Base-by-base conservation (phyloP, 257 asterid genomes). In the Fraxinus americana region DNA sequence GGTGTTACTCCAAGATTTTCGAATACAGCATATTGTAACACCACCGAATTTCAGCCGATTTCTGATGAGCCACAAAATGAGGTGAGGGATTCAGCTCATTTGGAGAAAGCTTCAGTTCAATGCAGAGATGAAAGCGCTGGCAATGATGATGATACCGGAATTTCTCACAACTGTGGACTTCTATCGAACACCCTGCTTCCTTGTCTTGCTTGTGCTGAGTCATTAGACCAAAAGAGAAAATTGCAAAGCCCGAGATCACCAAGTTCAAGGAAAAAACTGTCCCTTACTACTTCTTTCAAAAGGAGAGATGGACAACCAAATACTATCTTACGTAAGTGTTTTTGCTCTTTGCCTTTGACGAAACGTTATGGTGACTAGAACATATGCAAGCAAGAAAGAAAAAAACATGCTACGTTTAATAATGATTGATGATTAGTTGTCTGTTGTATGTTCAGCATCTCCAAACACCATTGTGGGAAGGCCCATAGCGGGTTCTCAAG, bases 401-500 rank as follows among this genome's bases (percentile, higher is more conserved):
- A 27, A 27, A n/a, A 25, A 13, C 39, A 4, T 39, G 35, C 7
- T 63, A 23, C 12, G 17, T 4, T 9, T 79, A 36, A 59, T 39
- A 6, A 23, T 30, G 32, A 11, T 35, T 67, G 9, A 45, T 71
- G 66, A 61, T 75, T 41, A 10, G 79, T 36, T 76, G 66, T 75
- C 29, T 73, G 69, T 79, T 76, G 67, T 80, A 36, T 9, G 11
- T 78, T 81, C 86, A 91, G 98, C 92, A 70, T 74, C 91, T 7
- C 86, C 94, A 66, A 95, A 87, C 83, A 81, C 89, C 66, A 72
- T 88, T 76, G 69, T 90, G 72, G 89, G 77, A 81, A 90, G 94
- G 82, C 98, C 99, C 19, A 80, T 88, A 75, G 99, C 97, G 16
- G 99, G 99, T 54, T 94, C 99, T 81, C 98, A 90, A 82, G 82